Percentiles rank a stretch among this genome's conserved stretches.
Conservation (phyloP, 2,329 filamentous ascomycete species). For the Cytospora mali region DNA sequence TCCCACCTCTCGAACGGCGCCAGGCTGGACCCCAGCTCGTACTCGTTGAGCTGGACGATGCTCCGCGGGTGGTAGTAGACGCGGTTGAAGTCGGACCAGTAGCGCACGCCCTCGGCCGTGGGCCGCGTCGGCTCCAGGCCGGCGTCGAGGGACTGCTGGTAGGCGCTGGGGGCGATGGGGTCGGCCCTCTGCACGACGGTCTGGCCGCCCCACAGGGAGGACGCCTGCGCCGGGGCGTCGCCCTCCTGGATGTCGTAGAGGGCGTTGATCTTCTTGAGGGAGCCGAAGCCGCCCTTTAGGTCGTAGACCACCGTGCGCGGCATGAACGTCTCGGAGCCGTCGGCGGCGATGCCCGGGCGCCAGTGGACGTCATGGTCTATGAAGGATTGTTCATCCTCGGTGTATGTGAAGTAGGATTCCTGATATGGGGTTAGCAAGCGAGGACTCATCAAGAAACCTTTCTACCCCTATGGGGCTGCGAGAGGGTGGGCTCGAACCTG, state of each 20-base stretch:
- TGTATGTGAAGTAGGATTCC: slow-evolving; percentile 98
- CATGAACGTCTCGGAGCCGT: slow-evolving; percentile 88
- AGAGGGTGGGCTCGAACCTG: slow-evolving; percentile 57
- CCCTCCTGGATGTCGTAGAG: slow-evolving; percentile 67
- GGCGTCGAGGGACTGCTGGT: slow-evolving; percentile 77
- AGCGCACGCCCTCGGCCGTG: slow-evolving; percentile 73
- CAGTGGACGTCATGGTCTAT: slow-evolving; percentile 89
- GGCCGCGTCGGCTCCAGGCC: slow-evolving; percentile 67
- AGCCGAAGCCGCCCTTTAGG: slow-evolving; percentile 89
- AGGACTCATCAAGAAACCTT: background rate
- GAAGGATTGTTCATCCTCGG: slow-evolving; percentile 63
- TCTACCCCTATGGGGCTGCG: background rate
- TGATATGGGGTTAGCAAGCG: slow-evolving; percentile 40
- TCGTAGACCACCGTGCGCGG: slow-evolving; percentile 93
- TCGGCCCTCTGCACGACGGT: slow-evolving; percentile 69
- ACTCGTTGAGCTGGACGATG: slow-evolving; percentile 84
- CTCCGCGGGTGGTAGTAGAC: slow-evolving; percentile 89
- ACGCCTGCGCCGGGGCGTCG: slow-evolving; percentile 33
- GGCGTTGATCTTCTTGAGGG: slow-evolving; percentile 82
- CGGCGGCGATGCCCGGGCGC: slow-evolving; percentile 76
- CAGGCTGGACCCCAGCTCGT: slow-evolving; percentile 76
- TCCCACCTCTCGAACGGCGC: slow-evolving; percentile 81
- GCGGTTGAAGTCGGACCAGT: slow-evolving; percentile 95
- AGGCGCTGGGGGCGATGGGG: slow-evolving; percentile 70
- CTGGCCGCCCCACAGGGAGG: slow-evolving; percentile 54